Conservation (phyloP, 2,329 filamentous ascomycete genomes). For the Leptographium lundbergii region DNA sequence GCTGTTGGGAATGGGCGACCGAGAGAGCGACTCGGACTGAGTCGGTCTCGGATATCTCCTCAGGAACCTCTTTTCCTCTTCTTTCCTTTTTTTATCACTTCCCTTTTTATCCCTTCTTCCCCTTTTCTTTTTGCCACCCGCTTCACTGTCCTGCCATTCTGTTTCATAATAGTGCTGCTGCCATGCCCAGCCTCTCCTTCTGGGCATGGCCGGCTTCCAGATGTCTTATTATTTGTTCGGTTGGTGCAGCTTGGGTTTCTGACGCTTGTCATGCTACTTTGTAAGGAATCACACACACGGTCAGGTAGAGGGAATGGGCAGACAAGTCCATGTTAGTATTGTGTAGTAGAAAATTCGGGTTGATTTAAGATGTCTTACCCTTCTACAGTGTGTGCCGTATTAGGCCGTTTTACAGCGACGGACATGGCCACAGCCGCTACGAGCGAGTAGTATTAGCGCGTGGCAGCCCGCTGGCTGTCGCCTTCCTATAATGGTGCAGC, state of each 20-base stretch:
- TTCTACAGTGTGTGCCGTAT: too few relatives aligned
- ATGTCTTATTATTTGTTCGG: not conserved
- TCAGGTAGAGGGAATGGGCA: not conserved
- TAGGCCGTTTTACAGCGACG: too few relatives aligned
- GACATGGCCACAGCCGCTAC: too few relatives aligned
- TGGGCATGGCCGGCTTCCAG: not conserved
- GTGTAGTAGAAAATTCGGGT: not conserved
- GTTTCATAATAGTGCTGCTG: not conserved
- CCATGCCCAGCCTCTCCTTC: not conserved
- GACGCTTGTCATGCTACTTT: not conserved
- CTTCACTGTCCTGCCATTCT: not conserved
- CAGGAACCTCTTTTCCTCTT: too few relatives aligned
- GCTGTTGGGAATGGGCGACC: conserved; percentile 20
- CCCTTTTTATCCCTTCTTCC: not conserved
- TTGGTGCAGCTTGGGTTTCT: not conserved
- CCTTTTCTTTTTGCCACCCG: not conserved
- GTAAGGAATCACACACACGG: not conserved
- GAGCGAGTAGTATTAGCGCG: too few relatives aligned
- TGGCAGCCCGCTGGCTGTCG: too few relatives aligned
- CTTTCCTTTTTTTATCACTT: not conserved
- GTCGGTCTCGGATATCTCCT: not conserved
- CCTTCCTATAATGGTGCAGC: too few relatives aligned
- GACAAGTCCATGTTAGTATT: not conserved
- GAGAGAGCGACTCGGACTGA: conserved; percentile 21
- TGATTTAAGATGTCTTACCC: too few relatives aligned